These are phyloP conservation scores for Jatropha multifida DNA, from an alignment of 441 rosid species.

Conservation along the genomic window DNA sequence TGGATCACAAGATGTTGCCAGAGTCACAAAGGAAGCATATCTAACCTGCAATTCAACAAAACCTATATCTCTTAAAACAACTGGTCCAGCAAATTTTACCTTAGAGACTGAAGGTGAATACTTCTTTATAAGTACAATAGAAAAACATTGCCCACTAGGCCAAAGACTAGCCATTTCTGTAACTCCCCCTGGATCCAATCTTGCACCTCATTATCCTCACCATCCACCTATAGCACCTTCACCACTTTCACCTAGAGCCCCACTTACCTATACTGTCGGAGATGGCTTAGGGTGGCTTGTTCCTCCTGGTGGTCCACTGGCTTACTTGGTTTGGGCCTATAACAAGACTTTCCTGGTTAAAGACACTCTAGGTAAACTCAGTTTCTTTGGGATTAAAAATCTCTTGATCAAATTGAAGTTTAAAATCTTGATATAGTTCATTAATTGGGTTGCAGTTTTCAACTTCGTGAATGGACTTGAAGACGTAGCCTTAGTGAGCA, in stretches of 20 bases:
- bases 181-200: background rate
- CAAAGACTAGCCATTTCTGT: conserved; percentile 11
- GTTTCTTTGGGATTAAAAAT: no score
- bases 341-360: conserved; percentile 22
- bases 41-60: conserved; percentile 16
- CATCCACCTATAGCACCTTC: background rate
- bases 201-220: background rate
- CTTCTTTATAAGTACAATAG: conserved; percentile 8
- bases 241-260: background rate
- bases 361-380: conserved; percentile 23
- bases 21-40: conserved; percentile 15
- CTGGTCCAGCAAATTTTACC: conserved; percentile 15
- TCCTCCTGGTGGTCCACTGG: conserved; percentile 11
- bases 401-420: background rate
- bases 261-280: background rate
- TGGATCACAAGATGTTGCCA: conserved; percentile 14
- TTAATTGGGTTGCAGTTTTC: conserved; percentile 31
- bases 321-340: conserved; percentile 24
- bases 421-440: background rate
- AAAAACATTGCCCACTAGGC: conserved; percentile 9
- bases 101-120: conserved; percentile 3
- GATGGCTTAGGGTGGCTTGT: conserved; percentile 17
- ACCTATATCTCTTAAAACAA: background rate
- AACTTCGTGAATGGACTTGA: conserved; percentile 32
- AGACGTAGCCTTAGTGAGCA: conserved; percentile 37